Base-by-base conservation (phyloP, 345 rosid genomes). In the Physaria fendleri region DNA sequence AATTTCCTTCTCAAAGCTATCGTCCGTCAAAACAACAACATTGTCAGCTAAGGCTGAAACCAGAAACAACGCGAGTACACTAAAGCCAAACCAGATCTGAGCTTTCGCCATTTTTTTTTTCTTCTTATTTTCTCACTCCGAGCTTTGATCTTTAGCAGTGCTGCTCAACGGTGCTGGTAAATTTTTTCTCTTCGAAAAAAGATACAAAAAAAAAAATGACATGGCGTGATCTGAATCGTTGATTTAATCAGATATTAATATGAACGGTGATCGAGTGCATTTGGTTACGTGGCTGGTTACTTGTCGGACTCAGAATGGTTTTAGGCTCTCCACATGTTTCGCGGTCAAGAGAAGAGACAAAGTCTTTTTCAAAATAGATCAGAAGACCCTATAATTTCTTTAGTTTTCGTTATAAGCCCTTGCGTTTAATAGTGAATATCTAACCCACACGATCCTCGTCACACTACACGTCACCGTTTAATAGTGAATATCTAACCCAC, bases 1-100 rank as follows among this genome's bases (percentile, higher is more conserved):
- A 52, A 94, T 81, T 72, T 90, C 90, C 76, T 90, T 84, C 60
- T 94, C 97, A 71, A 94, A 94, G 81, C 79, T 94, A 33, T 85
- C 95, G 51, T 87, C 97, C 4, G 92, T 83, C 34, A 94, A 66
- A 23, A 94, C 88, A 33, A 85, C 81, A 42, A 90, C 99, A 14
- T 90, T 92, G 44, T 87, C 92, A 4, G 93, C 97, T 29, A 74
- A 5, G 21, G 82, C 90, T n/a, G 87, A 78, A 7, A 47, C 79
- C 20, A 75, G 40, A 28, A 94, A 23, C 71, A 87, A 54, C 30
- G 85, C 77, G 27, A 85, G 16, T 5, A 72, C 5, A 0, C 66
- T 83, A 0, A 77, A 9, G 1, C 83, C 81, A 11, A 77, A 4
- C 80, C 86, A 89, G 97, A 93, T 89, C 91, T 79, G 86, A 71